Evolutionary conservation across 176 grass and related monocot species (phyloP), one percentile per base, ranked within the genome.

Genomic region (Musa acuminata): DNA sequence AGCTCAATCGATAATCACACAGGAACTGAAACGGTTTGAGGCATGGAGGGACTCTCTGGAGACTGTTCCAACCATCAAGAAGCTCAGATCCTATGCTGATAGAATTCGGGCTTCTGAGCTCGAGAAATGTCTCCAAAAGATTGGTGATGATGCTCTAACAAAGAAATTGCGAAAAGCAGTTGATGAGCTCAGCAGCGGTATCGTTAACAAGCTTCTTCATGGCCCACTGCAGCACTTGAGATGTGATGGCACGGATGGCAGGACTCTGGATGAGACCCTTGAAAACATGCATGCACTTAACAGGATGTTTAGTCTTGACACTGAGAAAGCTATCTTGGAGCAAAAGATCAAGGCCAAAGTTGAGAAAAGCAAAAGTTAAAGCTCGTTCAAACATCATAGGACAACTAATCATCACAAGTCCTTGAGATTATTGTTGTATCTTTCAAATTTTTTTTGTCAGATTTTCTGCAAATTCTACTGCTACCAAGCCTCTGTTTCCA

Each of bases 51-150:
- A 71, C 69, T 71, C 69, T 20, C 19, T 52, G 49, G 69, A 71
- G 69, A 71, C 69, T 52, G 69, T 71, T 17, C 69, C 69, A 21
- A 71, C 69, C n/a, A 71, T 71, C 49, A 71, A 71, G 29, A 71
- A 52, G 21, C 49, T 71, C 22, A 71, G 69, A 43, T 71, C 69
- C 9, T 71, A 23, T 71, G 69, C 69, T 13, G 69, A 71, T 71
- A 71, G 49, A 71, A 52, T 71, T 52, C 43, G 49, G 17, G 48
- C 69, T 71, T 71, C 49, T 3, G 69, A 71, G 49, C 13, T 71
- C 11, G 49, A 71, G 48, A 52, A 22, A 51, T 71, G 69, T 71
- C 12, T 71, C 8, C 69, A 71, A 71, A 71, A 71, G 69, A 71
- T 71, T 52, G 49, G 69, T 52, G 49, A 51, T 52, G 69, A 71